Evolutionary conservation across 139 green algal genomes (phyloP).

Genomic region (Chlamydomonas applanata): DNA sequence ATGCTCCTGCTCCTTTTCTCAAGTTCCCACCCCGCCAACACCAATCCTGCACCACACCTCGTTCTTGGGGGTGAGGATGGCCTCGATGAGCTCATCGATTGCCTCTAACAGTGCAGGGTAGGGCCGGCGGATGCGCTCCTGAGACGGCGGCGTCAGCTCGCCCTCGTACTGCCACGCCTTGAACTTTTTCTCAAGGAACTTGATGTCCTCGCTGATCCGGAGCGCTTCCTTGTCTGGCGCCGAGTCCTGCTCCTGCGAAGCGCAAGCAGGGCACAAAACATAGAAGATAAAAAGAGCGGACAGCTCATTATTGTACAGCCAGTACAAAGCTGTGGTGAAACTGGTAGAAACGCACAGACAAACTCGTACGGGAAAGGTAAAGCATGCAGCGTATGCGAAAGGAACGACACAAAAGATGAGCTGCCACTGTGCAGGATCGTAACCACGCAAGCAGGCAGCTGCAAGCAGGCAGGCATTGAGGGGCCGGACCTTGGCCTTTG

Average conservation of each 20-base stretch:
- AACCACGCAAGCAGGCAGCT: too few relatives aligned
- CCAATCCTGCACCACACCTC: constrained; percentile 9
- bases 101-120: constrained; percentile 12
- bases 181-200: constrained; percentile 8
- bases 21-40: too few relatives aligned
- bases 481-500: neutral
- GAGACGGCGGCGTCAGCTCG: neutral
- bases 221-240: neutral
- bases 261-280: neutral
- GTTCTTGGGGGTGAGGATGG: constrained; percentile 13
- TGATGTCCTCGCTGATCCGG: constrained; percentile 5
- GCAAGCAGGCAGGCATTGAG: neutral
- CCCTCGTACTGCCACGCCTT: constrained; percentile 15
- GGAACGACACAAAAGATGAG: too few relatives aligned
- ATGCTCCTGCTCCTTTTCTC: too few relatives aligned
- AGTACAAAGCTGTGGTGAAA: too few relatives aligned
- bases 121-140: neutral
- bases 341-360: too few relatives aligned
- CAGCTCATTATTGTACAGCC: too few relatives aligned
- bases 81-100: constrained; percentile 16
- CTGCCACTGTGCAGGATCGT: too few relatives aligned
- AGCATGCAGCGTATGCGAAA: too few relatives aligned
- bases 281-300: too few relatives aligned
- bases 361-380: too few relatives aligned
- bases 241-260: neutral